Conservation (phyloP, 2,329 filamentous ascomycete genomes). For the Ascochyta pisi region DNA sequence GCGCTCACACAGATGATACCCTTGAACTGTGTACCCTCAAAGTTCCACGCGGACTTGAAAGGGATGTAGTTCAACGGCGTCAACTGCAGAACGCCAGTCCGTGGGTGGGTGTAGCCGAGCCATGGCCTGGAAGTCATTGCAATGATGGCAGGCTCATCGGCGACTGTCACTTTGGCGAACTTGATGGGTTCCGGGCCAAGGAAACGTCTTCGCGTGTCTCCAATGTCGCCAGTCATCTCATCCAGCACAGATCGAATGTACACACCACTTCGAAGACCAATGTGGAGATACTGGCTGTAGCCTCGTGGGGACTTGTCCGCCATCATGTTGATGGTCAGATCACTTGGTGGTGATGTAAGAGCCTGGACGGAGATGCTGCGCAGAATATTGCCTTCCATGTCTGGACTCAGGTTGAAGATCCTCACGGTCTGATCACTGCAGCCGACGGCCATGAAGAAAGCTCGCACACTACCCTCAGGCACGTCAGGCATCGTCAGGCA, state of each 20-base stretch:
- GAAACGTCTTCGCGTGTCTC: constrained; percentile 93
- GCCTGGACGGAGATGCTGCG: constrained; percentile 96
- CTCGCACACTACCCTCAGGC: constrained; percentile 85
- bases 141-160: constrained; percentile 83
- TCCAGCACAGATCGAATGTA: constrained; percentile 95
- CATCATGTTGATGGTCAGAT: constrained; percentile 93
- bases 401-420: constrained; percentile 86
- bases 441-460: constrained; percentile 92
- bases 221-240: constrained; percentile 92
- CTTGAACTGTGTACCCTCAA: constrained; percentile 93
- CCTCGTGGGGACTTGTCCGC: constrained; percentile 89
- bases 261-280: constrained; percentile 92
- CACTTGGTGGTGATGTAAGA: constrained; percentile 85
- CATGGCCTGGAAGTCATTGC: constrained; percentile 93
- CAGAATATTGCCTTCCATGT: constrained; percentile 71
- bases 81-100: constrained; percentile 87
- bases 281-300: constrained; percentile 90
- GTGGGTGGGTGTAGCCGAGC: constrained; percentile 90
- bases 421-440: constrained; percentile 97
- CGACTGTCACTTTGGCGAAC: constrained; percentile 88
- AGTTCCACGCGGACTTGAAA: constrained; percentile 94
- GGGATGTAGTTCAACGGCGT: constrained; percentile 88
- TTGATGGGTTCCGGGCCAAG: constrained; percentile 89
- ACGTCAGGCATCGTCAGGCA: constrained; percentile 93
- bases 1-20: constrained; percentile 94